Base-by-base conservation (phyloP, 192 early-diverging fungal genomes). In the Podila horticola region DNA sequence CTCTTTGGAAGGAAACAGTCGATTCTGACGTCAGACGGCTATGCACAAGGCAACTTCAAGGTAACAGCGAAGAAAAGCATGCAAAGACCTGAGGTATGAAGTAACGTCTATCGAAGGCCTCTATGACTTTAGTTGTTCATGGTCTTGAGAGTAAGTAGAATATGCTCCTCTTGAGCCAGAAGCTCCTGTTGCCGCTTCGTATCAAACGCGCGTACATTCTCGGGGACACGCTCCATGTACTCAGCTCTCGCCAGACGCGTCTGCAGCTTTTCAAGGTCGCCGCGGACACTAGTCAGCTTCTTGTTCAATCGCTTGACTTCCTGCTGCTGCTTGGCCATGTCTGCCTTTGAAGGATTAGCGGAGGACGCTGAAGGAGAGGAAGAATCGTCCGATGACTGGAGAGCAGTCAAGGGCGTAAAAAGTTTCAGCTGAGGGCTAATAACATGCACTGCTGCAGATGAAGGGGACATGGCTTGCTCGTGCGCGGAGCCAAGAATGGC, bases 401-500 rank as follows among this genome's bases (percentile, higher is more conserved):
- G 65, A 17, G 77, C 70, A 0, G 77, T 51, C n/a, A 81, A 49
- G 2, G 77, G 77, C 4, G 71, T 73, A 28, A 69, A 60, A 19
- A 81, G 33, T 52, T 81, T 81, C 28, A 81, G 29, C 20, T 72
- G 66, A 0, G 77, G 71, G 1, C 61, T 57, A n/a, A 81, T 45
- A 3, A 81, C 62, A 67, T 72, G 70, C 0, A 61, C 59, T 24
- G 45, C 62, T 3, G 67, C 70, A 11, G 63, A 51, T 4, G 48
- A 45, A 2, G 66, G 66, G 3, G 66, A 65, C 28, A 72, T 63
- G 4, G 64, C 34, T 15, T 69, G 62, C 30, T 49, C 58, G 31
- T 58, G 68, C 0, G 60, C 57, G 0, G 11, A 9, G 24, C 58
- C 64, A 19, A 65, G 64, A 19, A 9, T 62, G 2, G 65, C 7